Percentiles rank a stretch among this genome's conserved stretches.
Conservation (phyloP, 306 rosid species). For the Cicer bijugum region DNA sequence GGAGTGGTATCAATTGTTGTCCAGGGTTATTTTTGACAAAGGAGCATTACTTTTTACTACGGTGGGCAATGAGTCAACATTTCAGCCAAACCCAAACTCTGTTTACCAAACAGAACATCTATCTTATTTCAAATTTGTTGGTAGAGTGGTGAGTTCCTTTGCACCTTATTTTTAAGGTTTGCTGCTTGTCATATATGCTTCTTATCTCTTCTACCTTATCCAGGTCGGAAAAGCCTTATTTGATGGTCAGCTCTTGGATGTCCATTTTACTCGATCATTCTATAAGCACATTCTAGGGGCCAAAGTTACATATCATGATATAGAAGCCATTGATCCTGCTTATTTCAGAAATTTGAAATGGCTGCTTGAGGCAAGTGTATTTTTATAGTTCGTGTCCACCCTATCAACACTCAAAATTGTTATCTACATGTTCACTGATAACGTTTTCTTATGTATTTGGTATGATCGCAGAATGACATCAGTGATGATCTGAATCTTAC, state of each 20-base stretch:
- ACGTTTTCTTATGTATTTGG: constrained; percentile 27
- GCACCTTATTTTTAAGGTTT: constrained; percentile 41
- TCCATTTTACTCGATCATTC: constrained; percentile 95
- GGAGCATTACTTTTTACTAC: constrained; percentile 95
- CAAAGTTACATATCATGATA: constrained; percentile 95
- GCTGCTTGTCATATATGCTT: constrained; percentile 33
- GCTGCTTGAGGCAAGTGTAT: constrained; percentile 83
- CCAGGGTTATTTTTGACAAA: constrained; percentile 94
- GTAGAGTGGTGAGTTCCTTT: constrained; percentile 86
- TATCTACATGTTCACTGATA: constrained; percentile 33
- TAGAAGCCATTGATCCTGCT: constrained; percentile 96
- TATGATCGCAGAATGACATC: constrained; percentile 73
- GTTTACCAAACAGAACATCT: constrained; percentile 97
- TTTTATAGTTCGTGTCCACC: constrained; percentile 1
- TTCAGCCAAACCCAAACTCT: constrained; percentile 97
- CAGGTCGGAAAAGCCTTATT: constrained; percentile 98
- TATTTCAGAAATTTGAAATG: constrained; percentile 88
- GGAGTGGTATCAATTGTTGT: constrained; percentile 94
- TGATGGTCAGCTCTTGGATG: constrained; percentile 96
- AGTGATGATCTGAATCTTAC: constrained; percentile 84
- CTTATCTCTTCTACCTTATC: constrained; percentile 43
- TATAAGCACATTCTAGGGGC: constrained; percentile 90
- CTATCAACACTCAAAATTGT: background rate
- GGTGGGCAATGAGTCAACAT: constrained; percentile 93
- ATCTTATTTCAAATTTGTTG: constrained; percentile 95